These are phyloP conservation scores for Psilocybe mexicana DNA, from an alignment of 1,284 basidiomycete genomes.

Conservation along the genomic window DNA sequence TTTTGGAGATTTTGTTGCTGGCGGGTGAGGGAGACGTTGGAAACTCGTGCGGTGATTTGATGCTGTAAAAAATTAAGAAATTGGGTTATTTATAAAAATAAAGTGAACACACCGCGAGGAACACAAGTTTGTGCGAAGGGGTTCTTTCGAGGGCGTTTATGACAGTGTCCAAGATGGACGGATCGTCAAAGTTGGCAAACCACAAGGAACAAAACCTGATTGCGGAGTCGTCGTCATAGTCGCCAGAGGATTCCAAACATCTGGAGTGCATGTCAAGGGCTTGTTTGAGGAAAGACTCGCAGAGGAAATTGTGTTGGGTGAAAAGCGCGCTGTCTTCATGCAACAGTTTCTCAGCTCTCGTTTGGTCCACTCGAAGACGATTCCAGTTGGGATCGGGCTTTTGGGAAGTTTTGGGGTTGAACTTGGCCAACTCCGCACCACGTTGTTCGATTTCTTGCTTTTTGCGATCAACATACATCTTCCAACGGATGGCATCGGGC, in stretches of 20 bases:
- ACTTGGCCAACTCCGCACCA: conserved; percentile 38
- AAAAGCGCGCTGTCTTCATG: conserved; percentile 64
- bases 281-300: conserved; percentile 67
- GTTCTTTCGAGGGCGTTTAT: conserved; percentile 56
- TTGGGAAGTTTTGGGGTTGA: conserved; percentile 14
- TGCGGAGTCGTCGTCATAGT: conserved; percentile 75
- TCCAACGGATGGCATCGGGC: conserved; percentile 72
- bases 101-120: conserved; percentile 67
- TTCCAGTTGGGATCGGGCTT: conserved; percentile 9
- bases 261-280: conserved; percentile 85
- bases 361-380: conserved; percentile 23
- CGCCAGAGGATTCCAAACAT: conserved; percentile 69
- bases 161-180: conserved; percentile 56
- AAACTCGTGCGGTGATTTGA: conserved; percentile 88
- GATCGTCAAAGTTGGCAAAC: conserved; percentile 81
- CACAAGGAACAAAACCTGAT: conserved; percentile 89
- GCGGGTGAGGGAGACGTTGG: conserved; percentile 36
- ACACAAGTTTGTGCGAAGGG: conserved; percentile 89
- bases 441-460: conserved; percentile 59
- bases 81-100: not conserved
- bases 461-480: conserved; percentile 76
- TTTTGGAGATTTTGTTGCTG: conserved; percentile 69
- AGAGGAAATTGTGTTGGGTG: conserved; percentile 57
- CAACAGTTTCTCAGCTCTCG: conserved; percentile 32
- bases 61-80: conserved; percentile 44